Evolutionary conservation across 2,329 filamentous ascomycete genomes (phyloP).

Genomic region (Laburnicola sp.): DNA sequence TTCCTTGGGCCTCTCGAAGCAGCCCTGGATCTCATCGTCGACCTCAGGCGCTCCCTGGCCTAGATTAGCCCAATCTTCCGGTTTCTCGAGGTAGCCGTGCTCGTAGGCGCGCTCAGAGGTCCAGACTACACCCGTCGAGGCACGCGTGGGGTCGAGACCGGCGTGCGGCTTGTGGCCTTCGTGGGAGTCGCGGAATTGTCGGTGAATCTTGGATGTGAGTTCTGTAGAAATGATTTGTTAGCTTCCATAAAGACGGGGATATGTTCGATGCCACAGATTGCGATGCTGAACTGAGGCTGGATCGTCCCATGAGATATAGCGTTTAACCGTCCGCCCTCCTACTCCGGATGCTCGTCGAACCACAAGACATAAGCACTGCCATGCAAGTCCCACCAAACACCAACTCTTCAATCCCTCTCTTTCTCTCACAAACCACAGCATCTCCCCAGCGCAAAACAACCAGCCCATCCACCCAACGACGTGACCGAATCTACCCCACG

Average conservation of each 20-base stretch:
- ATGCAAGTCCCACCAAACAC: too few relatives aligned
- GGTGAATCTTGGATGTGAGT: conserved; percentile 79
- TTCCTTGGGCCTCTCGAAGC: conserved; percentile 76
- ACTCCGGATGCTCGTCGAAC: too few relatives aligned
- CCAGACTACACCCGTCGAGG: conserved; percentile 94
- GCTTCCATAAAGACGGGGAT: not conserved
- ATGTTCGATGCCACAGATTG: not conserved
- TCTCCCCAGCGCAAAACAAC: not conserved
- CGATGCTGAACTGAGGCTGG: not conserved
- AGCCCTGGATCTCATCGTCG: conserved; percentile 87
- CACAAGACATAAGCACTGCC: too few relatives aligned
- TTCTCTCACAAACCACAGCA: too few relatives aligned
- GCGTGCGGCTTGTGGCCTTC: conserved; percentile 90
- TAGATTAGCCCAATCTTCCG: conserved; percentile 84
- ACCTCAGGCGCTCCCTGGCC: conserved; percentile 94
- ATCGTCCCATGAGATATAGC: not conserved
- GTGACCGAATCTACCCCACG: not conserved
- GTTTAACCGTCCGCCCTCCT: too few relatives aligned
- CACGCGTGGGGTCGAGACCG: conserved; percentile 82
- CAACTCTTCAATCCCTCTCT: too few relatives aligned
- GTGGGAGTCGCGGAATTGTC: conserved; percentile 85
- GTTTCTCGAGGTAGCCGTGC: conserved; percentile 83
- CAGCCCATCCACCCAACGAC: conserved; percentile 7
- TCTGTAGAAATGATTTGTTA: conserved; percentile 55
- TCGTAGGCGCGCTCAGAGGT: conserved; percentile 84